Base-by-base conservation (phyloP, 306 rosid genomes). In the Amphicarpaea edgeworthii region DNA sequence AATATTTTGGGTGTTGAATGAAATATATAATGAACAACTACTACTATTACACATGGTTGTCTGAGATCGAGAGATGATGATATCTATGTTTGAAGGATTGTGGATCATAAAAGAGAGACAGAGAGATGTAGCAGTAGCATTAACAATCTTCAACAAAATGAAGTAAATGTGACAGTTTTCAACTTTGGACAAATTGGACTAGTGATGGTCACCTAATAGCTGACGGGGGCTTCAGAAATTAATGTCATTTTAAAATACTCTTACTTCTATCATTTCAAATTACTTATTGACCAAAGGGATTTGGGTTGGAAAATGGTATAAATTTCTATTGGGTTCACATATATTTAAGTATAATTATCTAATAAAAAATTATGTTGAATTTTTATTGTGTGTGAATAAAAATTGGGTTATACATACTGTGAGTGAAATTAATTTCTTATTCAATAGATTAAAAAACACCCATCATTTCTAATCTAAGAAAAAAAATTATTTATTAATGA, bases 1-100 rank as follows among this genome's bases (percentile, higher is more conserved):
- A 77, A 77, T 57, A 77, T 68, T 42, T 76, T 23, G 58, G 40
- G 38, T 55, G 40, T 55, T 67, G 75, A 77, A 67, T 20, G 68
- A 62, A 59, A 60, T 19, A 47, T 37, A 4, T 45, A 26, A 0
- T 4, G 17, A 10, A 70, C 17, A 34, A 66, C 30, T 65, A n/a
- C 26, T 54, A 11, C 6, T 53, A 9, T 7, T 60, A 72, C 76
- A 76, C 53, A 55, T 76, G 79, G 26, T 24, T 64, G 55, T 41
- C 0, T 72, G 43, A 72, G 43, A 73, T n/a, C n/a, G 7, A 12
- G 38, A 68, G 0, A 8, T 5, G 50, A 67, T 66, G 19, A 45
- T 16, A 19, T 28, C 19, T 9, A 16, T 3, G 30, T 68, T 57
- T 12, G 53, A 76, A 30, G 53, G 32, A 50, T 12, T 4, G 24